Base-by-base conservation (phyloP, 108 stramenopile genomes). In the Skeletonema menzelii region DNA sequence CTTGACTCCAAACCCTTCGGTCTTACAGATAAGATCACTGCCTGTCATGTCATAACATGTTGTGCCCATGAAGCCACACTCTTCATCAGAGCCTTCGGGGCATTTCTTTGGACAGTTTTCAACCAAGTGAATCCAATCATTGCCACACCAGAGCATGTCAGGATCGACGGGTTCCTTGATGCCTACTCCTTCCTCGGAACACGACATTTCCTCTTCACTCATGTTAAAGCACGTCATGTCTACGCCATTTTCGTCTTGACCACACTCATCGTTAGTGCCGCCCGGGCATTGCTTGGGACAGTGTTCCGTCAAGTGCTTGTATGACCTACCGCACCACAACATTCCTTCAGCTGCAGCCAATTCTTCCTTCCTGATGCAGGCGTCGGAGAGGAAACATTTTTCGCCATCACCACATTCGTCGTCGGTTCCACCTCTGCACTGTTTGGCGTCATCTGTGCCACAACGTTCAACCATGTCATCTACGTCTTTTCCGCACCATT, bases 241-340 rank as follows among this genome's bases (percentile, higher is more conserved):
- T n/a, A n/a, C 28, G 15, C 53, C 53, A 34, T 56, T 47, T 20
- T 56, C 67, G 67, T 68, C 72, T 13, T 32, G 17, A 3, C 69
- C 78, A 61, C 78, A 79, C 53, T 79, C 78, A 27, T 72, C 71
- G 34, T 79, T 65, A 19, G 67, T 59, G 10, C 66, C 71, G n/a
- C 78, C 78, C 19, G 70, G 71, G 37, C 78, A 79, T 37, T 63
- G 55, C 64, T 72, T 72, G 38, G 78, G 78, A 31, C 78, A 79
- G 20, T 72, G 27, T 61, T 79, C 78, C 17, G 63, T 72, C 66
- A 79, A 63, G 34, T 79, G 63, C 67, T 79, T 79, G 78, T 79
- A 79, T 15, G 59, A 61, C 40, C 42, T 72, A 17, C 61, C 78
- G 15, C 78, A 79, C 78, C 78, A 79, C 46, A 65, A 42, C 64